Base-by-base conservation (phyloP, 306 rosid genomes). In the Morella rubra region DNA sequence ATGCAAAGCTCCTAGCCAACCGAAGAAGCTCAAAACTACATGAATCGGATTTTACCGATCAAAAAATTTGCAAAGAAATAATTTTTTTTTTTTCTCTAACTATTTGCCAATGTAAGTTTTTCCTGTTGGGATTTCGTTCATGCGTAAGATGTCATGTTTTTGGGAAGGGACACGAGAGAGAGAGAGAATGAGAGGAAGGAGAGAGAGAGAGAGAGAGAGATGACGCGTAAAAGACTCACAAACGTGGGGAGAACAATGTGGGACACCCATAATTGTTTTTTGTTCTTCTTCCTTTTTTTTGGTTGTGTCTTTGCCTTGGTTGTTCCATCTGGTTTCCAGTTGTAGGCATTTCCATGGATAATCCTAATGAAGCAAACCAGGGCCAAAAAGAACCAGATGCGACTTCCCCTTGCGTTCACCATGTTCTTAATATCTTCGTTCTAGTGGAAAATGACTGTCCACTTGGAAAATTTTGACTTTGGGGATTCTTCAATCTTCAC, bases 211-310 rank as follows among this genome's bases (percentile, higher is more conserved):
- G 77, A 81, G 68, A 71, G n/a, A n/a, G n/a, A n/a, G n/a, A 73
- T 53, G 71, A 67, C 51, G 77, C 75, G 79, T 74, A 62, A 72
- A 79, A 40, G 60, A 62, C 72, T 69, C 75, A 66, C 79, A 77
- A 86, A 82, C 79, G 85, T 82, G 89, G 56, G 87, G 90, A 81
- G 85, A 85, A 81, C 79, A 77, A 73, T 67, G 83, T 65, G 85
- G 87, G 86, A 81, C 84, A 70, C 84, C 87, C 80, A 51, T 51
- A 32, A 71, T 82, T 69, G 56, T 18, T 75, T 76, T 55, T 8
- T 24, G 27, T 65, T 79, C 71, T 47, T 49, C 44, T 73, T 46
- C 24, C 4, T 20, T 61, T 44, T 46, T 5, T 32, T 1, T 12
- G 60, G 41, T 32, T 4, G 0, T 5, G 16, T 68, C 15, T 22